Percentiles rank a stretch among this genome's conserved stretches.
Evolutionary conservation across 495 filamentous ascomycete genomes (phyloP).

Genomic region (Geoglossum glabrum): DNA sequence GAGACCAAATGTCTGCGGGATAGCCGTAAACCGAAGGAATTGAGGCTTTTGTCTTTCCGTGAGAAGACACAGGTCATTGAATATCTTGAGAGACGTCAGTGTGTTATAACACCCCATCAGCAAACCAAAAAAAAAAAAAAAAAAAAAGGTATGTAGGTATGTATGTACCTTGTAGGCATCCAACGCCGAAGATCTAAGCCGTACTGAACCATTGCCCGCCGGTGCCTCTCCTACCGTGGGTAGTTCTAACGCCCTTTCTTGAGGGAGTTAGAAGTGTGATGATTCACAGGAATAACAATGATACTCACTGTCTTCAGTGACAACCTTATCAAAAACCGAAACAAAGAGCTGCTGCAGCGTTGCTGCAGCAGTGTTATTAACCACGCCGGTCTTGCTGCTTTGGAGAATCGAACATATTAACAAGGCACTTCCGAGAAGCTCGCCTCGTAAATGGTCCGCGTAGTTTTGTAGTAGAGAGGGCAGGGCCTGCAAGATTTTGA

Average conservation of each 20-base stretch:
- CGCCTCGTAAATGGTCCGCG: slow-evolving; percentile 55
- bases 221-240: slow-evolving; percentile 38
- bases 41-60: slow-evolving; percentile 66
- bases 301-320: slow-evolving; percentile 50
- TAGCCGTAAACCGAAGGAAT: slow-evolving; percentile 52
- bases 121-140: too few relatives aligned
- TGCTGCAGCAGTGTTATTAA: slow-evolving; percentile 85
- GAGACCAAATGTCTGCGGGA: slow-evolving; percentile 64
- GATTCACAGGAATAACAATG: background rate
- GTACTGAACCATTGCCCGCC: slow-evolving; percentile 36
- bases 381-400: slow-evolving; percentile 71
- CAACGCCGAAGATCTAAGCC: slow-evolving; percentile 53
- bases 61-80: slow-evolving; percentile 77
- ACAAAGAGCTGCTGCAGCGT: slow-evolving; percentile 88
- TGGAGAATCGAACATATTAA: slow-evolving; percentile 84
- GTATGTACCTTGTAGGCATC: slow-evolving; percentile 54
- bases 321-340: slow-evolving; percentile 80
- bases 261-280: background rate
- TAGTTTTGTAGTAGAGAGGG: slow-evolving; percentile 89
- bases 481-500: slow-evolving; percentile 86
- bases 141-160: too few relatives aligned
- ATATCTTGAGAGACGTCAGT: slow-evolving; percentile 29
- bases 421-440: slow-evolving; percentile 58
- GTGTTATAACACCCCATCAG: background rate
- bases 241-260: slow-evolving; percentile 28